A percentile compares a stretch with the other conserved stretches of the same genome.
These are phyloP conservation scores for Calocybe indica DNA, from an alignment of 768 basidiomycete genomes.

Conservation along the genomic window DNA sequence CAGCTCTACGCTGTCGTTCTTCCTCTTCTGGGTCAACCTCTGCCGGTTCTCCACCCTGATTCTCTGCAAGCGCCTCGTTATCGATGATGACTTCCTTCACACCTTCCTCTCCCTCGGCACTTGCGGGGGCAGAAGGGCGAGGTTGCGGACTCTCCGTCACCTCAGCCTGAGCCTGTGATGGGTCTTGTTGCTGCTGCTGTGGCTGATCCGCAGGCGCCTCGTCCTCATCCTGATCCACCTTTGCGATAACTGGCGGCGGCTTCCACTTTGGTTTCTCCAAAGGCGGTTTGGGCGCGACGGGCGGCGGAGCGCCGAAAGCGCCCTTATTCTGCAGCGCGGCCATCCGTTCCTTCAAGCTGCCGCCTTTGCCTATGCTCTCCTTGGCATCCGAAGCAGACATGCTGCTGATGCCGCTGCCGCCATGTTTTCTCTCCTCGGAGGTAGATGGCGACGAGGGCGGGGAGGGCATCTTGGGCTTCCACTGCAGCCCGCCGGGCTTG, in stretches of 20 bases:
- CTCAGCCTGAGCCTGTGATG: conserved; percentile 1
- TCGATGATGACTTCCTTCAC: conserved; percentile 9
- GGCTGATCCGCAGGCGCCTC: conserved; percentile 15
- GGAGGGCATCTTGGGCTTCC: conserved; percentile 63
- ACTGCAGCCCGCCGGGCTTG: conserved; percentile 62
- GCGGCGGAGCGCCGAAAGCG: conserved; percentile 63
- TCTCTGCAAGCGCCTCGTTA: conserved; percentile 7
- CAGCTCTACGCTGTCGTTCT: conserved; percentile 74
- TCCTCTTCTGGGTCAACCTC: conserved; percentile 56
- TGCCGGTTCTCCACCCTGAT: conserved; percentile 20
- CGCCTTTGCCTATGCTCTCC: conserved; percentile 74
- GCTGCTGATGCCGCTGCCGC: conserved; percentile 17
- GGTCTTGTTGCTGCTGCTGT: conserved; percentile 12
- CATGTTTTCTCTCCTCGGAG: conserved; percentile 21
- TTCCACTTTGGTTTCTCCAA: conserved; percentile 83
- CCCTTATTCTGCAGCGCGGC: conserved; percentile 85
- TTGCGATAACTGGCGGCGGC: conserved; percentile 54
- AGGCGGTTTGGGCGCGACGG: conserved; percentile 48
- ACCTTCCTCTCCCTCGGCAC: conserved; percentile 12
- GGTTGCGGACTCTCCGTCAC: conserved; percentile 21
- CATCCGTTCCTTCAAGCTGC: conserved; percentile 91
- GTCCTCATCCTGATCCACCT: conserved; percentile 41
- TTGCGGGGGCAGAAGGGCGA: conserved; percentile 18
- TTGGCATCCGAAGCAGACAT: conserved; percentile 88
- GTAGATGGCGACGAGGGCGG: conserved; percentile 37